Evolutionary conservation across 352 stramenopile genomes (phyloP).

Genomic region (Hyaloperonospora brassicae): DNA sequence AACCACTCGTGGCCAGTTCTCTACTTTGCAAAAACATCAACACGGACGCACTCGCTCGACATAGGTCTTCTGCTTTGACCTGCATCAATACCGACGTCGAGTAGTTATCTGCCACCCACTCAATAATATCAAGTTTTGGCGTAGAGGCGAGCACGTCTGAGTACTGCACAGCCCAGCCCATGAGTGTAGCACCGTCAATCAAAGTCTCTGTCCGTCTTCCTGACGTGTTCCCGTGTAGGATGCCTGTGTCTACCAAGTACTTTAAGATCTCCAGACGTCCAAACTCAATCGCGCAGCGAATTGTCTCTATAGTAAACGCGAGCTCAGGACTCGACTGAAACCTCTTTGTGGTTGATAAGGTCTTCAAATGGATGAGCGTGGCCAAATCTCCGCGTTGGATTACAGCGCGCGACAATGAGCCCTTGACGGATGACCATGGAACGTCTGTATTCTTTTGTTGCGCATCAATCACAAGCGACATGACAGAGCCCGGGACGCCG

Average conservation of each 20-base stretch:
- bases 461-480: constrained; percentile 14
- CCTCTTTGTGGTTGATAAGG: constrained; percentile 16
- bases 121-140: constrained; percentile 23
- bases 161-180: constrained; percentile 26
- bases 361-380: constrained; percentile 13
- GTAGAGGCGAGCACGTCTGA: constrained; percentile 9
- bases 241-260: constrained; percentile 14
- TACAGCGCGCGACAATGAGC: constrained; percentile 16
- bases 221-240: constrained; percentile 7
- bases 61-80: constrained; percentile 25
- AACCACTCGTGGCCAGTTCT: constrained; percentile 10
- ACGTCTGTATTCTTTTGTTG: constrained; percentile 5
- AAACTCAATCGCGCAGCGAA: constrained; percentile 29
- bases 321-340: constrained; percentile 21
- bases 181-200: constrained; percentile 13
- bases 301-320: constrained; percentile 15
- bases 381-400: constrained; percentile 24
- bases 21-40: constrained; percentile 13
- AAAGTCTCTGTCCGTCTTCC: constrained; percentile 1
- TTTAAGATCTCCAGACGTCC: constrained; percentile 20
- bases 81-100: constrained; percentile 8
- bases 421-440: constrained; percentile 21
- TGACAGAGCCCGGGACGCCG: constrained; percentile 22
- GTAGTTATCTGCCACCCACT: constrained; percentile 21
- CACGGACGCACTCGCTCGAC: constrained; percentile 17